Evolutionary conservation across 305 asterid genomes (phyloP), one percentile per base, ranked within the genome.

Genomic region (Salvia sclarea): DNA sequence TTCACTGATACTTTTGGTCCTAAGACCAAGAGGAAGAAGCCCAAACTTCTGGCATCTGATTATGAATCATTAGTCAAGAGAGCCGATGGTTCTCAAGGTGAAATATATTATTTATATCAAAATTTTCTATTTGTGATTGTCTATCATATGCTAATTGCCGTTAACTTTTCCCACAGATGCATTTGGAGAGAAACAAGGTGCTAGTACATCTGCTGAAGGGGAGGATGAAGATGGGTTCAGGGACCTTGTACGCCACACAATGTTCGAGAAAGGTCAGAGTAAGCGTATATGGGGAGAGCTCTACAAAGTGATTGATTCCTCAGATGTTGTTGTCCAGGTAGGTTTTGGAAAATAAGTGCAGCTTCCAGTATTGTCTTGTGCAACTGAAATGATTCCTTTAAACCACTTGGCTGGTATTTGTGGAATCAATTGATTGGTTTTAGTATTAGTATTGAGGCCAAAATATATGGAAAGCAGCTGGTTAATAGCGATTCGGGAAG

Each of bases 241-340:
- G 77, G 97, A 91, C 78, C 92, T 86, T 64, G 98, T 91, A n/a
- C 83, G 97, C 48, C 96, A 94, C 77, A 91, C 79, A 2, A 86
- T 94, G 92, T 94, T 94, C 76, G 99, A 91, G 44, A 94, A 94
- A 72, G 97, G 99, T 70, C 97, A 94, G 80, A 94, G 99, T 80
- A 94, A 94, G 73, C 97, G 96, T 77, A 89, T 94, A 74, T 94
- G 99, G 99, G 96, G 99, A 70, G 99, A 94, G 79, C 96, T 91
- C 48, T 94, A 91, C 83, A 94, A 91, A 86, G 99, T 94, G 61
- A 83, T 94, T 18, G 99, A 94, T 76, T 91, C 99, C 58, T 94
- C 99, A 9, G 97, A 94, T 80, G 95, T 91, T 70, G 92, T 91
- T 75, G 81, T 94, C 59, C 97, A 94, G 97, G 97, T 94, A 33